Evolutionary conservation across 306 rosid genomes (phyloP), one percentile per base, ranked within the genome.

Genomic region (Glycyrrhiza uralensis): DNA sequence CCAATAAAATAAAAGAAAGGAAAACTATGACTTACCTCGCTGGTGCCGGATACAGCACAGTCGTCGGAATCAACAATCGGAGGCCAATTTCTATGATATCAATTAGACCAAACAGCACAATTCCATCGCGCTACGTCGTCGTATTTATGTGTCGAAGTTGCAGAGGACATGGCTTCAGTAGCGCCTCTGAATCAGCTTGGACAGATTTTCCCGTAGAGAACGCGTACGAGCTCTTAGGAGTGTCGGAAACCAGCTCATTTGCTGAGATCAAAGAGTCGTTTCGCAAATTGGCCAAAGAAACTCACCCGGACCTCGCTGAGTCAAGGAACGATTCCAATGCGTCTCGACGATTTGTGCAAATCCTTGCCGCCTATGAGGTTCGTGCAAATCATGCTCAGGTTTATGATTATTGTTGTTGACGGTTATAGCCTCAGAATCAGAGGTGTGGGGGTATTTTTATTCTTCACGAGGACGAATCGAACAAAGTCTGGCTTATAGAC

Each of bases 351-450:
- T 93, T 93, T 64, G 93, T 93, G 54, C 94, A 85, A 89, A 90
- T 90, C 47, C 94, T 90, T 0, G 94, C 98, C 15, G 98, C 98
- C 17, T 93, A 90, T n/a, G 96, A 93, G 97, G 98, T 89, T 61
- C 4, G 76, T 74, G 71, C 24, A 0, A 57, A 57, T 56, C 35
- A 6, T 44, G 60, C 28, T 44, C 42, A 3, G 28, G 15, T 67
- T 33, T 61, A 17, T 59, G 32, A 51, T 58, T n/a, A 23, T 57
- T 38, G 44, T 33, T 8, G 33, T 45, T 39, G 36, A 4, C 45
- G 29, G 32, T 3, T 50, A 38, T 66, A 52, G 32, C 12, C 45
- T 63, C 62, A 29, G 18, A 33, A 35, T 20, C 58, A 17, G 26
- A 19, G 7, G 38, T 44, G 23, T 14, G 11, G 23, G 12, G 15